Evolutionary conservation across 768 basidiomycete species (phyloP), one percentile per base, ranked within the genome.

Genomic region (Exidia glandulosa): DNA sequence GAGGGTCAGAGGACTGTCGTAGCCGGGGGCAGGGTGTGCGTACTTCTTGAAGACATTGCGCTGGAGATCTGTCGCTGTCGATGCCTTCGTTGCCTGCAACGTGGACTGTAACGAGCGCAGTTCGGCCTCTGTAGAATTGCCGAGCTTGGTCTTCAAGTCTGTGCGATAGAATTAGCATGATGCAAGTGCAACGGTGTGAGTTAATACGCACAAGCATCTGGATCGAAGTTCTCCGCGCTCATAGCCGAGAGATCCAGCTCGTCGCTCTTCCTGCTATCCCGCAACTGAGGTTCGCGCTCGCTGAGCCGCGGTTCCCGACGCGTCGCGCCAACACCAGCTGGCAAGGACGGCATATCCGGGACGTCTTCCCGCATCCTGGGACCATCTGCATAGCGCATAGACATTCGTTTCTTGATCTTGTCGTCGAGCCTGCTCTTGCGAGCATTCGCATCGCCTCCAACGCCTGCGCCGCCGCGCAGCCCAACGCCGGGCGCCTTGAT

Each of bases 321-420:
- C 76, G 66, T n/a, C n/a, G n/a, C n/a, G 41, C 75, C 74, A 31
- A 75, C 63, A 3, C 72, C 76, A 34, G 75, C 71, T 0, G 84
- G 83, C 41, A 88, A 63, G 0, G 79, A 73, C 2, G 87, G 86
- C 19, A 87, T 72, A 1, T 82, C 72, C 3, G 89, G 86, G 3
- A 84, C 68, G 45, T 71, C 70, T 56, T 82, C 79, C 2, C 83
- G 85, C 5, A 87, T 88, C n/a, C 79, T 75, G 1, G 87, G 87
- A 59, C 90, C 87, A 64, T 90, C 88, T 37, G 88, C 90, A 81
- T 90, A 96, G 70, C 94, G 85, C 81, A 87, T 89, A 16, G 93
- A 94, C 85, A 96, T 87, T 68, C 94, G 88, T 73, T 92, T 92
- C 81, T 92, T 93, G 73, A 96, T 93, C 76, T 89, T 92, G 79